These are phyloP conservation scores for Cyclaneusma minus DNA, from an alignment of 2,329 filamentous ascomycete genomes.

Conservation along the genomic window DNA sequence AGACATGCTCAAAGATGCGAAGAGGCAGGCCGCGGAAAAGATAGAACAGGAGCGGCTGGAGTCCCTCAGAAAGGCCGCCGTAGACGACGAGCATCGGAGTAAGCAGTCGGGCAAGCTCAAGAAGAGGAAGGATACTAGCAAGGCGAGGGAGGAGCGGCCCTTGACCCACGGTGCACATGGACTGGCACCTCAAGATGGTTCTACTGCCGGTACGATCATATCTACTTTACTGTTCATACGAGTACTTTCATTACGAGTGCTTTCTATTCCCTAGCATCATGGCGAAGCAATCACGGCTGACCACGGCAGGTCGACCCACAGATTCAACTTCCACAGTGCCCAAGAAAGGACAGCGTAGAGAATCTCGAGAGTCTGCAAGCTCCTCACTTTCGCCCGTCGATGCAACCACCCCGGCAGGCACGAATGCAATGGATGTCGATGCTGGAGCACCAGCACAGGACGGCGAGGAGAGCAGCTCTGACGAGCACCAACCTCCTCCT, in stretches of 20 bases:
- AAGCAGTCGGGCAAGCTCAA: constrained; percentile 51
- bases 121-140: constrained; percentile 60
- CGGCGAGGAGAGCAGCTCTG: constrained; percentile 44
- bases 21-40: constrained; percentile 28
- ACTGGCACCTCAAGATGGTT: constrained; percentile 47
- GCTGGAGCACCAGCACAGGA: constrained; percentile 43
- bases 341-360: constrained; percentile 1
- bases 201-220: constrained; percentile 33
- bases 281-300: constrained; percentile 1
- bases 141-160: constrained; percentile 40
- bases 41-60: constrained; percentile 19
- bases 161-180: constrained; percentile 47
- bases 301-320: constrained; percentile 1
- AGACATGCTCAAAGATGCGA: constrained; percentile 37
- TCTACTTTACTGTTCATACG: constrained; percentile 36
- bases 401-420: constrained; percentile 27
- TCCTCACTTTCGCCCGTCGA: constrained; percentile 44
- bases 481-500: constrained; percentile 42
- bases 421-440: constrained; percentile 39
- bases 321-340: not conserved
- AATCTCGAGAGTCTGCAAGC: constrained; percentile 35
- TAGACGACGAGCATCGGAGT: constrained; percentile 29
- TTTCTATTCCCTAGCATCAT: constrained; percentile 2
- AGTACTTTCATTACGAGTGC: constrained; percentile 5
- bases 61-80: constrained; percentile 29